Base-by-base conservation (phyloP, 140 eudicot genomes). In the Flaveria floridana region DNA sequence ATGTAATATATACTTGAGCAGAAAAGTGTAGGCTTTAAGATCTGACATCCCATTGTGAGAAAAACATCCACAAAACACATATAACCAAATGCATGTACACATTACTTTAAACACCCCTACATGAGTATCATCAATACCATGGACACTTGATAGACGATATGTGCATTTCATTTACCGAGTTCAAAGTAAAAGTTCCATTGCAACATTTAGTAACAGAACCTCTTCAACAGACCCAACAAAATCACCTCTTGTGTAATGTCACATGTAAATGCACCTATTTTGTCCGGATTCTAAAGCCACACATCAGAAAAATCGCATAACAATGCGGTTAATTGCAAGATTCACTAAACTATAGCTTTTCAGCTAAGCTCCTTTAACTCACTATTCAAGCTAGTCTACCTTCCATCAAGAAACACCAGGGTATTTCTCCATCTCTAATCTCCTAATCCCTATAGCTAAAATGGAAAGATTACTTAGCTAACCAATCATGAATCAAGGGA, bases 391-490 rank as follows among this genome's bases (percentile, higher is more conserved):
- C 62, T 16, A 61, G 56, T 39, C 56, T 37, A 55, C 21, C 66
- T 9, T 21, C 72, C 16, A 55, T 21, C n/a, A 53, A 2, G 18
- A 50, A 34, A 50, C 9, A 30, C 57, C 58, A 42, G 59, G 6
- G 46, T 6, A 74, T 21, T 23, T 18, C 62, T 74, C 34, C 73
- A 20, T 50, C 34, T 37, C 57, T 16, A 75, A 5, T 15, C 21
- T 75, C 72, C 62, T 74, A 30, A 75, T 48, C 57, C 26, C 41
- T 67, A 19, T 34, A 30, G 44, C 65, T 23, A 44, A 74, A 61
- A 74, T n/a, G 18, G 59, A 25, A 61, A 10, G 25, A 67, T 23
- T 53, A 53, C 71, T 61, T 23, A 61, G 15, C 2, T n/a, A 55
- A 57, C 37, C 74, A 76, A 62, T 19, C 21, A 10, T 18, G 20